phyloP scores from a whole-genome alignment of 2,329 filamentous ascomycete species.

The Pseudogymnoascus verrucosus region DNA sequence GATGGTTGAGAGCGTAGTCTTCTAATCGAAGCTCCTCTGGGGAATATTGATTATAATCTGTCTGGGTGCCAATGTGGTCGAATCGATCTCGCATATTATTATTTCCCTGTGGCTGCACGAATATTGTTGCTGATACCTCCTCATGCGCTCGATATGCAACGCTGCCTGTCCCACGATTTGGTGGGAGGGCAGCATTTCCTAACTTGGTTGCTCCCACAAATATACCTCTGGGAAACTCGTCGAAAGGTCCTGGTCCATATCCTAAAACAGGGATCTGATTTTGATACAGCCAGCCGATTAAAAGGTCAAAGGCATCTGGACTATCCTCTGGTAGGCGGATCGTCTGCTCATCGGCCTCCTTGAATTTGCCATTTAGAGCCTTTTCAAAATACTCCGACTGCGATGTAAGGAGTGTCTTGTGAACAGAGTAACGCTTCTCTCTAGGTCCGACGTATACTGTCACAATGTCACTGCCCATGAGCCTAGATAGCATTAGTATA shows the following conservation, averaged over 20 bases:
- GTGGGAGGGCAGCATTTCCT: background rate
- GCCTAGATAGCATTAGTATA: background rate
- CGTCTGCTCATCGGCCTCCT: slow-evolving; percentile 16
- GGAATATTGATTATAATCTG: background rate
- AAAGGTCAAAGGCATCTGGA: slow-evolving; percentile 15
- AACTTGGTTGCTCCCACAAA: slow-evolving; percentile 2
- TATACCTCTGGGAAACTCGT: background rate
- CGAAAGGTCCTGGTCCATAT: background rate
- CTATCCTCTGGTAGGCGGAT: slow-evolving; percentile 16
- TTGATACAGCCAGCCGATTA: slow-evolving; percentile 20
- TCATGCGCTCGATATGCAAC: background rate
- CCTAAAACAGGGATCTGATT: background rate
- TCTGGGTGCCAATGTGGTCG: background rate
- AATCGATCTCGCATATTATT: background rate
- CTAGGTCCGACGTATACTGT: slow-evolving; percentile 19
- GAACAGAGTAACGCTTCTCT: slow-evolving; percentile 17
- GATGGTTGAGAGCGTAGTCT: background rate
- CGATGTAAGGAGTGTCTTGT: slow-evolving; percentile 20
- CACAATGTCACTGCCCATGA: slow-evolving; percentile 18
- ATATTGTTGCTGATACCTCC: background rate
- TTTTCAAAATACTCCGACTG: slow-evolving; percentile 21
- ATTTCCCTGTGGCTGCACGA: background rate
- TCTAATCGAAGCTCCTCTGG: slow-evolving; percentile 1
- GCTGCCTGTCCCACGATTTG: background rate
- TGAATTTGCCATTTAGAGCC: slow-evolving; percentile 18